These are phyloP conservation scores for Alternaria gansuensis DNA, from an alignment of 2,329 filamentous ascomycete genomes.

Conservation along the genomic window DNA sequence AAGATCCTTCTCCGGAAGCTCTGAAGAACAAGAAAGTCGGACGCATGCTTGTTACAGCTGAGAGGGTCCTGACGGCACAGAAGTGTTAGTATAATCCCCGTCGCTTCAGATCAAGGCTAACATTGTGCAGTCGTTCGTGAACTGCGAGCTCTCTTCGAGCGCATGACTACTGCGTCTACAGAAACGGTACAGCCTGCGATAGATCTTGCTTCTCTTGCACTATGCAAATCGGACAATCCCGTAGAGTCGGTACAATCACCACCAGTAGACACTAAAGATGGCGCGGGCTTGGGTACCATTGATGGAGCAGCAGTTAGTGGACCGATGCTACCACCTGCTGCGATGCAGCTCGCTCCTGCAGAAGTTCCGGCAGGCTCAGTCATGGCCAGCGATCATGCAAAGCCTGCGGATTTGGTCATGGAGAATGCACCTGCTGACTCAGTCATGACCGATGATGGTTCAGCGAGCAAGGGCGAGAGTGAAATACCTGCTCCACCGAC, in stretches of 20 bases:
- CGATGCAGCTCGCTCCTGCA: background rate
- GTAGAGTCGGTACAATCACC: constrained; percentile 50
- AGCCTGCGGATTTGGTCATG: constrained; percentile 8
- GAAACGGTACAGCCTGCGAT: constrained; percentile 74
- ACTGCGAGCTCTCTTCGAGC: constrained; percentile 73
- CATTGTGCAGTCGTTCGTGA: constrained; percentile 73
- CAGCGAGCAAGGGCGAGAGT: constrained; percentile 31
- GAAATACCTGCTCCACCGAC: constrained; percentile 51
- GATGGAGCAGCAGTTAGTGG: constrained; percentile 58
- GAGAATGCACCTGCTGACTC: constrained; percentile 30
- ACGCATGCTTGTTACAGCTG: constrained; percentile 70
- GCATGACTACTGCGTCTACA: constrained; percentile 71
- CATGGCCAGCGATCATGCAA: constrained; percentile 5
- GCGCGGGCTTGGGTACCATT: constrained; percentile 54
- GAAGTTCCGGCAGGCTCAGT: constrained; percentile 7
- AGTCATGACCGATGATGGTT: constrained; percentile 39
- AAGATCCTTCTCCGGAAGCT: constrained; percentile 71
- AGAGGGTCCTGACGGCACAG: constrained; percentile 69
- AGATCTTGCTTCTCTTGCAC: constrained; percentile 79
- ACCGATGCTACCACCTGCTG: constrained; percentile 54
- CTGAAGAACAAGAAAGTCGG: constrained; percentile 76
- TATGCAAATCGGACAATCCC: constrained; percentile 66
- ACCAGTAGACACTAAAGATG: constrained; percentile 56
- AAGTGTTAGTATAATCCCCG: constrained; percentile 72
- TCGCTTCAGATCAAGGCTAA: constrained; percentile 23